Base-by-base conservation (phyloP, 2,329 filamentous ascomycete genomes). In the Grosmannia huntii region DNA sequence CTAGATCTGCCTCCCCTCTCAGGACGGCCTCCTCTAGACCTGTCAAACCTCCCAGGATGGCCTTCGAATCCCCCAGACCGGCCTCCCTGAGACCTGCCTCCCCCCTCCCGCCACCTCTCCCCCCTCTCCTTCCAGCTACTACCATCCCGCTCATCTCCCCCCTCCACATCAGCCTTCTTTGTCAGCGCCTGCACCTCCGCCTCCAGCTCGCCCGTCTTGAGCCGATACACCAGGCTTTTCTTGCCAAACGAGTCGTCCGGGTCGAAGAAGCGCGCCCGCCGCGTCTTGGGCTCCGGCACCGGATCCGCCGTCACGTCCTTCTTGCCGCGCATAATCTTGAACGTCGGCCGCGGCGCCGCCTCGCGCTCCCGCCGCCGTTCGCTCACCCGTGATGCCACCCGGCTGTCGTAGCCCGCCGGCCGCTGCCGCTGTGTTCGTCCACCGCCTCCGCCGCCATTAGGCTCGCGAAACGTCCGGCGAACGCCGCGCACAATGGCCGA, bases 201-300 rank as follows among this genome's bases (percentile, higher is more conserved):
- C 53, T 69, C 67, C 33, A 77, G 62, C 23, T 66, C 60, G 2
- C 76, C 79, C 56, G 74, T 71, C 64, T 79, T 80, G 60, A 79
- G 65, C 64, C 77, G 71, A 57, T 80, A 82, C 2, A 83, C 80
- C 19, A 81, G 61, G 62, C 81, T 84, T 52, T 69, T 74, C 68
- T 80, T 80, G 21, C 80, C 81, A 64, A 81, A 81, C 1, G 65
- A 61, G 21, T 68, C 71, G 2, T 74, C 68, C 0, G 76, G 74
- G 60, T 83, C 75, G 54, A 76, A 68, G 64, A 84, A 83, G 5
- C 80, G 73, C 38, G 76, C 74, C 53, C 71, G 70, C 50, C 80
- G 73, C 6, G 79, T 74, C 64, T 75, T 72, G 4, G 72, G 70
- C 53, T 72, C 65, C n/a, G 67, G 68, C 25, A 68, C 67, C 14